phyloP scores from a whole-genome alignment of 148 eudicot genomes.

The Vaccinium vitisidaea region DNA sequence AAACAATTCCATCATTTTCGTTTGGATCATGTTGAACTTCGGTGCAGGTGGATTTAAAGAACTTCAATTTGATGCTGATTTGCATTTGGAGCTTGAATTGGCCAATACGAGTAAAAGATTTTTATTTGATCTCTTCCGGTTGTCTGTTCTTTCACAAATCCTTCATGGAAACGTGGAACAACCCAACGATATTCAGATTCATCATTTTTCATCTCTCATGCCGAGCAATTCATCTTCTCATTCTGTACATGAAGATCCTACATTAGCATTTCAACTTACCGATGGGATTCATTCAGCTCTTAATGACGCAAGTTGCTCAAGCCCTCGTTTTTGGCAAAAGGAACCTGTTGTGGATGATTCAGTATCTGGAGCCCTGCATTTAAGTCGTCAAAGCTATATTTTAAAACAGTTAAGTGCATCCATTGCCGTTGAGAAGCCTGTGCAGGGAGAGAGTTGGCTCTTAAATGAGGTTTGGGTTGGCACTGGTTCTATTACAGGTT shows the following conservation, averaged over 20 bases:
- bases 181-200: slow-evolving; percentile 35
- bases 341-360: slow-evolving; percentile 31
- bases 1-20: neutral
- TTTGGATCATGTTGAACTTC: slow-evolving; percentile 17
- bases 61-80: slow-evolving; percentile 53
- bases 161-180: slow-evolving; percentile 33
- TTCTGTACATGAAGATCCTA: slow-evolving; percentile 27
- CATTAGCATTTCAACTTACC: slow-evolving; percentile 16
- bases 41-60: slow-evolving; percentile 67
- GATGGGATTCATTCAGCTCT: slow-evolving; percentile 27
- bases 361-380: slow-evolving; percentile 24
- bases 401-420: slow-evolving; percentile 49
- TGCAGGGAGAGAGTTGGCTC: slow-evolving; percentile 28
- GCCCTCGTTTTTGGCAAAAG: slow-evolving; percentile 26
- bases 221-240: slow-evolving; percentile 33
- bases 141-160: slow-evolving; percentile 62
- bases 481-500: slow-evolving; percentile 64
- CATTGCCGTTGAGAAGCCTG: slow-evolving; percentile 57
- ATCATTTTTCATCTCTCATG: slow-evolving; percentile 41
- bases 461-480: slow-evolving; percentile 67
- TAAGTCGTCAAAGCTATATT: slow-evolving; percentile 45
- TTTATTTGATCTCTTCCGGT: slow-evolving; percentile 44
- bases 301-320: slow-evolving; percentile 46
- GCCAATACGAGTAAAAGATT: slow-evolving; percentile 43
- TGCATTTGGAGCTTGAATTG: slow-evolving; percentile 39